phyloP scores from a whole-genome alignment of 1,284 basidiomycete genomes.

The Wallemia ichthyophaga region DNA sequence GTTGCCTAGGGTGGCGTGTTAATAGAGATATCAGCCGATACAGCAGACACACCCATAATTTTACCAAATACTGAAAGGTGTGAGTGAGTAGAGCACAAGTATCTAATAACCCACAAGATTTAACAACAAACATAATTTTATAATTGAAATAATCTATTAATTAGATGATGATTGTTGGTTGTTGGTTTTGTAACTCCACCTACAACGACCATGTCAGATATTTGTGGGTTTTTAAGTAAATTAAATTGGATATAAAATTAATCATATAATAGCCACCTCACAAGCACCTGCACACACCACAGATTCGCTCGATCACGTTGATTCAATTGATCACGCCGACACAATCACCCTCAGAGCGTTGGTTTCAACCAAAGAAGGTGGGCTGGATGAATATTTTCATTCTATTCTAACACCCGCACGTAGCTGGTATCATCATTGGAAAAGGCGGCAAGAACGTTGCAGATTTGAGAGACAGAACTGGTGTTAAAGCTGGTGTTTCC shows the following conservation, averaged over 20 bases:
- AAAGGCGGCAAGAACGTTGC: constrained; percentile 92
- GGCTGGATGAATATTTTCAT: background rate
- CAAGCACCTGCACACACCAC: too few species aligned
- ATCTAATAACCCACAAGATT: background rate
- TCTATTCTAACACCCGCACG: background rate
- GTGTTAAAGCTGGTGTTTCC: constrained; percentile 91
- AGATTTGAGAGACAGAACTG: constrained; percentile 71
- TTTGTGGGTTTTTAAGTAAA: background rate
- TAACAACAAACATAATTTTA: background rate
- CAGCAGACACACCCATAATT: constrained; percentile 51
- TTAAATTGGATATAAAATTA: background rate
- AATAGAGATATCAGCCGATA: constrained; percentile 6
- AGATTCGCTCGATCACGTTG: too few species aligned
- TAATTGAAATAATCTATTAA: too few species aligned
- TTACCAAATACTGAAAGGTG: constrained; percentile 40
- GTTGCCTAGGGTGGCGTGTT: constrained; percentile 12
- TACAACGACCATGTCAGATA: background rate
- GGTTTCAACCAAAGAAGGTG: constrained; percentile 62
- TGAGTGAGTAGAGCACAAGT: background rate
- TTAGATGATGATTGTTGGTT: too few species aligned
- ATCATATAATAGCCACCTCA: background rate
- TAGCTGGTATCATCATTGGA: constrained; percentile 79
- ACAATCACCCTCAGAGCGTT: constrained; percentile 64
- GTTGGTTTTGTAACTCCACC: too few species aligned
- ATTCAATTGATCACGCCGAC: constrained; percentile 27